Evolutionary conservation across 2,329 filamentous ascomycete species (phyloP).

Genomic region (Fonsecaea pedrosoi): DNA sequence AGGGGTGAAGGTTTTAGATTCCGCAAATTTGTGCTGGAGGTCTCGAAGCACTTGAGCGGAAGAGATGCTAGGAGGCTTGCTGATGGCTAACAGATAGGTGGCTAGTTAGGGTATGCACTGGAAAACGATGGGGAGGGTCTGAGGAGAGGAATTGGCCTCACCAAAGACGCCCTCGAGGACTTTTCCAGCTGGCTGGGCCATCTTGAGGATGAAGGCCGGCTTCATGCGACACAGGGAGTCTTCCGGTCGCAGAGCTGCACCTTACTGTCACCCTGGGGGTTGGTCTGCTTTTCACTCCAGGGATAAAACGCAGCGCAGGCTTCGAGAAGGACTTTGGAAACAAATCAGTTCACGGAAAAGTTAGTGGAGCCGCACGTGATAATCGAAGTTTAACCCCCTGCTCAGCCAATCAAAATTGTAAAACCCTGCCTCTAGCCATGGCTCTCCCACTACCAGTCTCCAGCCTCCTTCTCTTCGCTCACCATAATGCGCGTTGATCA

Average conservation of each 20-base stretch:
- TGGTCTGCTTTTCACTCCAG: background rate
- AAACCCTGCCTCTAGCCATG: background rate
- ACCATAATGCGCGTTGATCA: background rate
- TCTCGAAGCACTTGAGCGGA: slow-evolving; percentile 91
- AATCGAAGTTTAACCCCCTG: background rate
- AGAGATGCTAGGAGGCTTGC: slow-evolving; percentile 86
- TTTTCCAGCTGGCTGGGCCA: slow-evolving; percentile 46
- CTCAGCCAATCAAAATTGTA: background rate
- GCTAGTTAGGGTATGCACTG: slow-evolving; percentile 21
- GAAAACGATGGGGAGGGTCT: slow-evolving; percentile 18
- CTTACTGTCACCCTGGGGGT: background rate
- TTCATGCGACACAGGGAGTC: slow-evolving; percentile 21
- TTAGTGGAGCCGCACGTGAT: slow-evolving; percentile 1
- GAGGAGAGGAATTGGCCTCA: slow-evolving; percentile 47
- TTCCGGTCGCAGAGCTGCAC: background rate
- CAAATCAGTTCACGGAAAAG: background rate
- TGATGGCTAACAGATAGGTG: slow-evolving; percentile 69
- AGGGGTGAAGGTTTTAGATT: slow-evolving; percentile 78
- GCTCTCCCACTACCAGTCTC: slow-evolving; percentile 8
- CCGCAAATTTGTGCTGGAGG: slow-evolving; percentile 82
- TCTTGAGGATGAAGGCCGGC: slow-evolving; percentile 22
- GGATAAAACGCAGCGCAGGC: background rate
- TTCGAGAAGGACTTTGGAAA: background rate
- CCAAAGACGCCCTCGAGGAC: slow-evolving; percentile 69
- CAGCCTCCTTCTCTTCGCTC: background rate